phyloP scores from a whole-genome alignment of 129 eudicot genomes.

The Silybum marianum region DNA sequence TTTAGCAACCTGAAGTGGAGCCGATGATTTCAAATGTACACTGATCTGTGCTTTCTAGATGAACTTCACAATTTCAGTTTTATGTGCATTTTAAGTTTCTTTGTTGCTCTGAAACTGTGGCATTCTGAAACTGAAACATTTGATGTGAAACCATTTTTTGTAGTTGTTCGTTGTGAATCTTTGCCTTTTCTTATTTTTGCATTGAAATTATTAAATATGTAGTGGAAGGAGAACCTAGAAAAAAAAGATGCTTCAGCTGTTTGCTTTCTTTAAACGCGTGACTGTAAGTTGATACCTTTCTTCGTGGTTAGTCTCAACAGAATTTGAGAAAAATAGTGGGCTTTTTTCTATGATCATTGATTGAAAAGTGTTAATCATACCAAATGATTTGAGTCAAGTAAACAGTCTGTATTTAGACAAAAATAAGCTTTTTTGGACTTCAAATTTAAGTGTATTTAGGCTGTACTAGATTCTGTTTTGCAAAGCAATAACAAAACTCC shows the following conservation, averaged over 20 bases:
- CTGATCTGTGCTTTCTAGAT: constrained; percentile 7
- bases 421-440: constrained; percentile 37
- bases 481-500: constrained; percentile 19
- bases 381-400: background rate
- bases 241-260: constrained; percentile 19
- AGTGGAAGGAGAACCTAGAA: constrained; percentile 37
- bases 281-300: constrained; percentile 41
- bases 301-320: constrained; percentile 18
- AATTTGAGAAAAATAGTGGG: background rate
- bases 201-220: constrained; percentile 12
- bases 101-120: constrained; percentile 10
- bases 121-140: constrained; percentile 19
- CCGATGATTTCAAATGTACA: background rate
- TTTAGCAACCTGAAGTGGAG: background rate
- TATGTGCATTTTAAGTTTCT: constrained; percentile 9
- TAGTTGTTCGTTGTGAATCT: constrained; percentile 24
- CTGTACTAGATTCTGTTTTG: constrained; percentile 32
- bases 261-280: constrained; percentile 53
- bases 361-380: background rate
- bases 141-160: constrained; percentile 25
- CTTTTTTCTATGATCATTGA: constrained; percentile 27
- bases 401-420: constrained; percentile 39
- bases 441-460: constrained; percentile 18
- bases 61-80: constrained; percentile 11
- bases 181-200: constrained; percentile 22